Percentiles rank a stretch among this genome's conserved stretches.
phyloP scores from a whole-genome alignment of 2,329 filamentous ascomycete species.

The Hortaea sp. region DNA sequence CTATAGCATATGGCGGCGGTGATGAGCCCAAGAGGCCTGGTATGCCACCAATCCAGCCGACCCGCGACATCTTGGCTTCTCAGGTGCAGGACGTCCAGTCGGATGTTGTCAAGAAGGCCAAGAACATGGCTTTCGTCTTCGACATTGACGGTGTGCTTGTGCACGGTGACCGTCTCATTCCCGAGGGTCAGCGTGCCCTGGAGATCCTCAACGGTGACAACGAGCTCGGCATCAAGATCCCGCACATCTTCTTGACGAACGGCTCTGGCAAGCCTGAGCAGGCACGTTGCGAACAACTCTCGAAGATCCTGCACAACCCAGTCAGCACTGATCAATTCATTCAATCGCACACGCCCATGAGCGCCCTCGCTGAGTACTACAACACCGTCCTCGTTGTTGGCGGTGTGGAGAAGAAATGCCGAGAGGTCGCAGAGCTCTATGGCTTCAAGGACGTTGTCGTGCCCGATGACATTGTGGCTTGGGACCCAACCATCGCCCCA shows the following conservation, averaged over 20 bases:
- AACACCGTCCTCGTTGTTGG: slow-evolving; percentile 65
- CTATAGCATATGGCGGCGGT: slow-evolving; percentile 42
- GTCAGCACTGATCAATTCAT: slow-evolving; percentile 66
- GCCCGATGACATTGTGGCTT: slow-evolving; percentile 63
- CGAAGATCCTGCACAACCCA: slow-evolving; percentile 54
- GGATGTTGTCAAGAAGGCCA: slow-evolving; percentile 57
- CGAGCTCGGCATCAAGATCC: slow-evolving; percentile 68
- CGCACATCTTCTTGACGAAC: slow-evolving; percentile 66
- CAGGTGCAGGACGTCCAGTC: slow-evolving; percentile 59
- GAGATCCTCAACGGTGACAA: slow-evolving; percentile 67
- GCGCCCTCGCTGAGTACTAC: slow-evolving; percentile 66
- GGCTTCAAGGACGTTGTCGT: slow-evolving; percentile 65
- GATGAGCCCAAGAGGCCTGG: slow-evolving; percentile 41
- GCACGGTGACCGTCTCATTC: slow-evolving; percentile 61
- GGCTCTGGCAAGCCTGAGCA: slow-evolving; percentile 62
- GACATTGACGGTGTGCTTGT: slow-evolving; percentile 69
- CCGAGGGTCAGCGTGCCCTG: slow-evolving; percentile 54
- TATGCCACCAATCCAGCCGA: slow-evolving; percentile 50
- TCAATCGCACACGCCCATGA: slow-evolving; percentile 69
- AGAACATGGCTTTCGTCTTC: slow-evolving; percentile 75
- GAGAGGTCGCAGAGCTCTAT: slow-evolving; percentile 62
- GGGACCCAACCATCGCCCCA: slow-evolving; percentile 58
- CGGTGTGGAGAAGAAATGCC: slow-evolving; percentile 65
- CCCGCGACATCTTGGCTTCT: slow-evolving; percentile 57
- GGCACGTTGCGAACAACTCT: slow-evolving; percentile 55